phyloP scores from a whole-genome alignment of 2,329 filamentous ascomycete genomes.

The Elsinoe perseae region DNA sequence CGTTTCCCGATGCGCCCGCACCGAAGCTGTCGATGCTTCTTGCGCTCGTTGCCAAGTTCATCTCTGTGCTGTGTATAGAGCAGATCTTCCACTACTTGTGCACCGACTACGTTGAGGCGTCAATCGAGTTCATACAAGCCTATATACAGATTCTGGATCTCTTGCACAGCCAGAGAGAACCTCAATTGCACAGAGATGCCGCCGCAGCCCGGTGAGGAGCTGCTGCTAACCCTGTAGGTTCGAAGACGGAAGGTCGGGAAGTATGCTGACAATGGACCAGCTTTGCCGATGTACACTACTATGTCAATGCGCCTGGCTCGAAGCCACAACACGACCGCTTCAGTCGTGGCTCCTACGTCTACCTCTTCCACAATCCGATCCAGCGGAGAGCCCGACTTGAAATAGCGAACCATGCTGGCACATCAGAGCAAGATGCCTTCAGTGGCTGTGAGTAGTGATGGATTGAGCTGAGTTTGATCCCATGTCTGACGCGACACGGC shows the following conservation, averaged over 20 bases:
- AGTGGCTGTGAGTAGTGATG: constrained; percentile 56
- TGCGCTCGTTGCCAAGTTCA: constrained; percentile 18
- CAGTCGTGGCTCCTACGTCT: constrained; percentile 71
- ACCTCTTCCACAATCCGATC: constrained; percentile 66
- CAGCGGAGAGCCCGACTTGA: constrained; percentile 63
- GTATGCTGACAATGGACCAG: constrained; percentile 36
- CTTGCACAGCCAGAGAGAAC: constrained; percentile 20
- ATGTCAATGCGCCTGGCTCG: constrained; percentile 58
- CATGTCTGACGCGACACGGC: not conserved
- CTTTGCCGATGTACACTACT: constrained; percentile 73
- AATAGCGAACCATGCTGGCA: constrained; percentile 66
- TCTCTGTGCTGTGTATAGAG: constrained; percentile 18
- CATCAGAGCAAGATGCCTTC: constrained; percentile 71
- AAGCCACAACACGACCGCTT: constrained; percentile 72
- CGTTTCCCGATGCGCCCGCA: constrained; percentile 6
- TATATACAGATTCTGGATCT: constrained; percentile 26
- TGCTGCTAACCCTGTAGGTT: constrained; percentile 41
- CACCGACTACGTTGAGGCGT: constrained; percentile 23
- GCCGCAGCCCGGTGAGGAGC: constrained; percentile 40
- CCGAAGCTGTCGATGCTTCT: constrained; percentile 13
- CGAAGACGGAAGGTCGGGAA: not conserved
- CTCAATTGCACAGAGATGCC: constrained; percentile 34
- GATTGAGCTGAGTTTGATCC: not conserved
- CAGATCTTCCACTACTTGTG: constrained; percentile 20
- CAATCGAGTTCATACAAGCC: constrained; percentile 24